Conservation (phyloP, 2,329 filamentous ascomycete genomes). For the Claviceps paspali region DNA sequence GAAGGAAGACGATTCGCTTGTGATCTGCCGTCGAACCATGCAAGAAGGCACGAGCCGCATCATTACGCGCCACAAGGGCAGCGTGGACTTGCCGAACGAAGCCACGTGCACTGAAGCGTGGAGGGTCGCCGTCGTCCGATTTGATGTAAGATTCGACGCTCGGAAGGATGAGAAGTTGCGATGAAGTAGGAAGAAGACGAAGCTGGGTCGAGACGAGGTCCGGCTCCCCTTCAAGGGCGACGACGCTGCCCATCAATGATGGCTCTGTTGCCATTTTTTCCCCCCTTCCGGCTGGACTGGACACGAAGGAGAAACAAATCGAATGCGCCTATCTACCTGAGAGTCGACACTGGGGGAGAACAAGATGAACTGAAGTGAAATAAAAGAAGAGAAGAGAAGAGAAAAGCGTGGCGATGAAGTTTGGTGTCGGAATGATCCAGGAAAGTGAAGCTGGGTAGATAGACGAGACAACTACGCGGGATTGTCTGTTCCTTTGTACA, state of each 20-base stretch:
- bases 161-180: constrained; percentile 42
- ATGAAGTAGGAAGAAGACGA: constrained; percentile 41
- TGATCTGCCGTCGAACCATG: constrained; percentile 26
- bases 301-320: neutral
- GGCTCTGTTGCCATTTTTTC: constrained; percentile 8
- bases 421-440: neutral
- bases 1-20: constrained; percentile 43
- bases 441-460: neutral
- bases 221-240: constrained; percentile 44
- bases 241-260: constrained; percentile 30
- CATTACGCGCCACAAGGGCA: constrained; percentile 29
- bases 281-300: too few species aligned
- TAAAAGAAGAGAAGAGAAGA: too few species aligned
- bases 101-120: constrained; percentile 15
- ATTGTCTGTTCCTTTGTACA: neutral
- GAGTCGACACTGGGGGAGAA: too few species aligned
- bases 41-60: constrained; percentile 37
- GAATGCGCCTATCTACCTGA: neutral
- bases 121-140: neutral
- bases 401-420: too few species aligned
- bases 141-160: constrained; percentile 9
- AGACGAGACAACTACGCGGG: neutral
- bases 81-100: constrained; percentile 36
- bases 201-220: constrained; percentile 43
- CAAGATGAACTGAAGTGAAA: too few species aligned